These are phyloP conservation scores for Alternaria sp. DNA, from an alignment of 2,329 filamentous ascomycete genomes.

Conservation along the genomic window DNA sequence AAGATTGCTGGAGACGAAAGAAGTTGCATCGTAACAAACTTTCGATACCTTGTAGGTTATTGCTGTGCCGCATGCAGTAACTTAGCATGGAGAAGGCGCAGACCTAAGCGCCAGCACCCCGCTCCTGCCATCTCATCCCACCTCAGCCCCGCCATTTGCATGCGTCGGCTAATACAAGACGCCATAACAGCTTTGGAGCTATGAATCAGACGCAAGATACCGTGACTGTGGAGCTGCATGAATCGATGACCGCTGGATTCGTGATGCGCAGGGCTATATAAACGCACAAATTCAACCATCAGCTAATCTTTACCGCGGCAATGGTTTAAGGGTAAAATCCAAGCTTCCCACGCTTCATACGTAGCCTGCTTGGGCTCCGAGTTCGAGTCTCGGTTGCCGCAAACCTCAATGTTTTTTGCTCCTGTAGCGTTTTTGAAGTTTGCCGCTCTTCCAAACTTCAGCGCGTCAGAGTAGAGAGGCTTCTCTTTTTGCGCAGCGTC, in stretches of 20 bases:
- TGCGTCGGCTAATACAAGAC: neutral
- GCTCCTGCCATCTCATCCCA: neutral
- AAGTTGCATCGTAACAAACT: too few species aligned
- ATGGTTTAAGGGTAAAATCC: constrained; percentile 43
- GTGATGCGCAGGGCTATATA: too few species aligned
- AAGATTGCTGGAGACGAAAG: too few species aligned
- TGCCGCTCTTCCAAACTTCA: neutral
- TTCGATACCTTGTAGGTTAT: too few species aligned
- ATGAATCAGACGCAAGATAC: too few species aligned
- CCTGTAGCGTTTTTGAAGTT: neutral
- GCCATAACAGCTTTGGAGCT: too few species aligned
- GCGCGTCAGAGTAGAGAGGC: accelerated
- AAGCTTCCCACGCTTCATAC: constrained; percentile 33
- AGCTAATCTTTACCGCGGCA: constrained; percentile 9
- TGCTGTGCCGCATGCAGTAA: too few species aligned
- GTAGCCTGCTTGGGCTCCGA: constrained; percentile 29
- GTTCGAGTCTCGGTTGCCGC: constrained; percentile 37
- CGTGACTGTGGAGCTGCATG: too few species aligned
- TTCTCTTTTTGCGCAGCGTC: neutral
- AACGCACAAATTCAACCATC: too few species aligned
- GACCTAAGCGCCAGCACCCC: constrained; percentile 4
- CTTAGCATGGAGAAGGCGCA: too few species aligned
- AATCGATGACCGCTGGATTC: too few species aligned
- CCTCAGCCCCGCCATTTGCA: neutral
- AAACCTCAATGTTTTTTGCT: constrained; percentile 1